phyloP scores from a whole-genome alignment of 73 alveolate species.

The Stentor coeruleus region DNA sequence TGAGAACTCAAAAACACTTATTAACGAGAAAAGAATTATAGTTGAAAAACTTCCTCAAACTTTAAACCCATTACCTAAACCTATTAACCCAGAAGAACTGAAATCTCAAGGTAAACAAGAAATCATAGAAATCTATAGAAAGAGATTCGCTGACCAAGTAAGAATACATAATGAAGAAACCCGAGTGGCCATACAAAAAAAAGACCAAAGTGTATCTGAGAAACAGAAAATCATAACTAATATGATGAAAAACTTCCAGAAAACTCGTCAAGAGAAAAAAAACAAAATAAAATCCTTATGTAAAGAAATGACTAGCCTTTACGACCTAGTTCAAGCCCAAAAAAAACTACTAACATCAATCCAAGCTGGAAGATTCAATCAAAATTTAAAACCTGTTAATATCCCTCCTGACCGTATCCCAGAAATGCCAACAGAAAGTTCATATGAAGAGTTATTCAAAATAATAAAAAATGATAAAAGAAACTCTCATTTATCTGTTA shows the following conservation, averaged over 20 bases:
- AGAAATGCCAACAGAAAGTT: background rate
- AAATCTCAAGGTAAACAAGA: conserved; percentile 37
- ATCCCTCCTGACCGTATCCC: background rate
- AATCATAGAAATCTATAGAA: conserved; percentile 28
- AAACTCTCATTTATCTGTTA: background rate
- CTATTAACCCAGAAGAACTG: conserved; percentile 12
- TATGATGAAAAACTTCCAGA: conserved; percentile 32
- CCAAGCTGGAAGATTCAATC: conserved; percentile 35
- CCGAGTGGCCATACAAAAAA: conserved; percentile 8
- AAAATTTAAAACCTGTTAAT: conserved; percentile 8
- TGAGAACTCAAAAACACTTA: conserved; percentile 29
- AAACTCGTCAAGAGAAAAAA: conserved; percentile 29
- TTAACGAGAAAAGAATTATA: conserved; percentile 33
- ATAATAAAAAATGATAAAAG: background rate
- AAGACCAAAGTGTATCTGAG: conserved; percentile 21
- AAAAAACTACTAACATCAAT: conserved; percentile 14
- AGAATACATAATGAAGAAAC: conserved; percentile 22
- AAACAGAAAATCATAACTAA: conserved; percentile 25
- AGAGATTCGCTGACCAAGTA: conserved; percentile 28
- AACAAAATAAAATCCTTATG: conserved; percentile 25
- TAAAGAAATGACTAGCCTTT: conserved; percentile 28
- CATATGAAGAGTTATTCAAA: background rate
- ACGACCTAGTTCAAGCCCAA: background rate
- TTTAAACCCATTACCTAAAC: conserved; percentile 15
- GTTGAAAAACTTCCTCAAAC: conserved; percentile 31